Base-by-base conservation (phyloP, 768 basidiomycete species). In the Brasilioporus rufonigricans region DNA sequence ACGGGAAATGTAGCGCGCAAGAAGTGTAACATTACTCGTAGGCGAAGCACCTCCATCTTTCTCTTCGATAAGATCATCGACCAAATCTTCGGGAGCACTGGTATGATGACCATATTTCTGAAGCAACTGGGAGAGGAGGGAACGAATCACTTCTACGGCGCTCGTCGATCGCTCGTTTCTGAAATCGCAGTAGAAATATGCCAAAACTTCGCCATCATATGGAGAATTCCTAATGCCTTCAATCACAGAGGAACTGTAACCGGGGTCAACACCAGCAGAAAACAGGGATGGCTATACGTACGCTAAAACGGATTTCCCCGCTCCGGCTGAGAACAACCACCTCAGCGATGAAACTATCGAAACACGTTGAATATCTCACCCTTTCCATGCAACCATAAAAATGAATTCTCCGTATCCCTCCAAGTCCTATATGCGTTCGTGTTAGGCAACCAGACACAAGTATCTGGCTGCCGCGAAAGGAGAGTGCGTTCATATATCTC, bases 281-380 rank as follows among this genome's bases (percentile, higher is more conserved):
- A 19, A 1, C 1, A n/a, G 5, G 0, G 0, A 11, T 1, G n/a
- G n/a, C n/a, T n/a, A n/a, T n/a, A n/a, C n/a, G n/a, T n/a, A n/a
- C n/a, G n/a, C n/a, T n/a, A n/a, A n/a, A n/a, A n/a, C 58, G 3
- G 62, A 60, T 24, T 63, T 64, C 4, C 62, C 62, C 0, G 53
- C 59, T 4, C 59, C 62, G 1, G 55, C 62, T 64, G 10, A 18
- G 26, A 44, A 36, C 1, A 21, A 14, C 1, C 0, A 18, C 3
- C 0, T 62, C 5, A 46, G 14, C 2, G 29, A 48, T 1, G 0
- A 7, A 24, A 7, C 2, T 7, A n/a, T 26, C 19, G 24, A 19
- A 14, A 29, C 2, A 0, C 1, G 4, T 16, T 12, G 0, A 48
- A 13, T 0, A 33, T 13, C 4, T 2, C 40, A 64, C 62, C 27